Evolutionary conservation across 305 asterid species (phyloP).

Genomic region (Fraxinus dipetala): DNA sequence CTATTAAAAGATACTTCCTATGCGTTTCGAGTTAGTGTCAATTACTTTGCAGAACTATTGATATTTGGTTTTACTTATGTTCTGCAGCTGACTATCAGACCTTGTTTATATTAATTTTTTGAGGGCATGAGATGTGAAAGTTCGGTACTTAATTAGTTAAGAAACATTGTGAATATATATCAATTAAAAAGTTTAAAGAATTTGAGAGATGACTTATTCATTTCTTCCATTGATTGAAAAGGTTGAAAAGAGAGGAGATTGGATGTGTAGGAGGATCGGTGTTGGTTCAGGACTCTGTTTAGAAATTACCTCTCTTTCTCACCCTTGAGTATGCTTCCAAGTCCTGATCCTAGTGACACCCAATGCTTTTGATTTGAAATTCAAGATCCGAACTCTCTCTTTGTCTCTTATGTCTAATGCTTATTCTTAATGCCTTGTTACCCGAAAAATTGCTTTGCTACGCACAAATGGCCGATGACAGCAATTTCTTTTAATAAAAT

Average conservation of each 20-base stretch:
- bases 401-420: background rate
- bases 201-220: background rate
- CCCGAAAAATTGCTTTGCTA: background rate
- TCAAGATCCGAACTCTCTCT: background rate
- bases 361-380: background rate
- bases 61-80: background rate
- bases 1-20: conserved; percentile 4
- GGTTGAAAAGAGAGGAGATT: background rate
- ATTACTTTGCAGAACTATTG: background rate
- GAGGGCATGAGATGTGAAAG: background rate
- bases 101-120: background rate
- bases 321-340: background rate
- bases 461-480: background rate
- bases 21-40: background rate
- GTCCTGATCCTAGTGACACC: background rate
- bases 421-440: background rate
- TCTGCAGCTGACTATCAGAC: background rate
- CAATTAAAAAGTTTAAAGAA: background rate
- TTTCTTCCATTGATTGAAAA: background rate
- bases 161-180: background rate
- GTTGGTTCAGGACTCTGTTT: background rate
- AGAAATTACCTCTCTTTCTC: background rate
- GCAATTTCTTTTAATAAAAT: background rate
- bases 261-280: background rate
- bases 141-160: background rate